These are phyloP conservation scores for Citrus glauca DNA, from an alignment of 345 rosid genomes.

Conservation along the genomic window DNA sequence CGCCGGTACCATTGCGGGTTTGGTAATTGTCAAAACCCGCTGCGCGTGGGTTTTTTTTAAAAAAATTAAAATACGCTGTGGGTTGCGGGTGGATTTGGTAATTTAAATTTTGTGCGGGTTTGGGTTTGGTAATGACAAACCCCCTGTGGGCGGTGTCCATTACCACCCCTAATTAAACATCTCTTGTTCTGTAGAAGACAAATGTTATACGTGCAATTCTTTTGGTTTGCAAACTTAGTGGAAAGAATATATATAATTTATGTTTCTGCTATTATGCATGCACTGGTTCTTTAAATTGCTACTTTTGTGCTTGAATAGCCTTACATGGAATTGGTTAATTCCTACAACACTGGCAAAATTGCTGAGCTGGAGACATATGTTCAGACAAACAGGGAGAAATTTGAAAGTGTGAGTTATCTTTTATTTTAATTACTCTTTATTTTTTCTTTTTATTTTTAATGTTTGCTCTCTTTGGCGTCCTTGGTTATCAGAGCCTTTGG, in stretches of 20 bases:
- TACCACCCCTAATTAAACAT: no score
- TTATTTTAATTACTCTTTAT: background rate
- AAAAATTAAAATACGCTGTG: no score
- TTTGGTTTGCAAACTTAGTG: background rate
- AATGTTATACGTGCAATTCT: background rate
- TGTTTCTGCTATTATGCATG: background rate
- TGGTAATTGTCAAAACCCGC: no score
- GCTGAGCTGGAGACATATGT: constrained; percentile 54
- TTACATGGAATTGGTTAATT: constrained; percentile 65
- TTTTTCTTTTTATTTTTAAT: background rate
- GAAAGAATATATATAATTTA: background rate
- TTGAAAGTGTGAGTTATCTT: constrained; percentile 55
- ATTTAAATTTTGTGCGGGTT: no score
- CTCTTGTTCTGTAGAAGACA: background rate
- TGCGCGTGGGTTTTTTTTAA: no score
- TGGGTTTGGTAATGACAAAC: no score
- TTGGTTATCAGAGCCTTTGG: constrained; percentile 13
- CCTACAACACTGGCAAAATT: constrained; percentile 62
- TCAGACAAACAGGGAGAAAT: constrained; percentile 46
- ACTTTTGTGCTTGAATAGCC: constrained; percentile 40
- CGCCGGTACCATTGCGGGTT: no score
- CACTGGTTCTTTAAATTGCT: constrained; percentile 1
- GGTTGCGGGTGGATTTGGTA: no score
- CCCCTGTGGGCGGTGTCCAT: no score
- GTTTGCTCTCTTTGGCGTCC: background rate